Conservation (phyloP, 1,139 yeast genomes). For the Diutina ranongensis region DNA sequence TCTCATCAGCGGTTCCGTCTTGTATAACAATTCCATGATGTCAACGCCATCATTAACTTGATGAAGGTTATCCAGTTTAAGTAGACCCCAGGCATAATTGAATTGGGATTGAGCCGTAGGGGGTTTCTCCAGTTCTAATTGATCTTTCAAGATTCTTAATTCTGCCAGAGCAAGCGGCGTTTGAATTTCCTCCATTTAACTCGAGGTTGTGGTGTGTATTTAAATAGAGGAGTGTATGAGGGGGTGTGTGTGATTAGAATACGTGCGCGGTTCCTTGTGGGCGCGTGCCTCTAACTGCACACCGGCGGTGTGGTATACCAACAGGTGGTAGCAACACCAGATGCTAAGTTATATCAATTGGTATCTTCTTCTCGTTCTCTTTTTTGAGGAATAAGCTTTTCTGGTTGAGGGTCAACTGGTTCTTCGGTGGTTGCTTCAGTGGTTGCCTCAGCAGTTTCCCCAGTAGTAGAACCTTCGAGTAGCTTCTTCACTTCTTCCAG, state of each 20-base stretch:
- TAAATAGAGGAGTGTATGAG: neutral
- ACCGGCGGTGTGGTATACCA: no score
- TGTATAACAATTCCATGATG: slow-evolving; percentile 61
- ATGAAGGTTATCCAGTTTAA: slow-evolving; percentile 49
- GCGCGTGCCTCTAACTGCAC: no score
- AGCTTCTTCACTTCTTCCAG: slow-evolving; percentile 11
- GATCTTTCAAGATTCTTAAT: slow-evolving; percentile 61
- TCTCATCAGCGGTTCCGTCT: slow-evolving; percentile 71
- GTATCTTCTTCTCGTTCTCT: neutral
- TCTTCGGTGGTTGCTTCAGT: slow-evolving; percentile 7
- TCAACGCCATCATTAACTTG: slow-evolving; percentile 75
- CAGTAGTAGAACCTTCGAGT: neutral
- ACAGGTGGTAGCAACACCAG: no score
- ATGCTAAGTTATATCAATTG: no score
- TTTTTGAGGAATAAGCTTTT: slow-evolving; percentile 2
- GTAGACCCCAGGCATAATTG: slow-evolving; percentile 93
- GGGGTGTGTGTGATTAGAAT: neutral
- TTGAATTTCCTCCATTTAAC: slow-evolving; percentile 25
- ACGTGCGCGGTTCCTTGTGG: neutral
- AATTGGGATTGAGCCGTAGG: slow-evolving; percentile 78
- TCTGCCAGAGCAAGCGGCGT: slow-evolving; percentile 65
- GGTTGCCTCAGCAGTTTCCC: neutral
- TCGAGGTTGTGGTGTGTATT: neutral
- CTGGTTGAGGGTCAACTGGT: slow-evolving; percentile 6
- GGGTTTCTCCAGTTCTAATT: slow-evolving; percentile 74